Percentiles rank a stretch among this genome's conserved stretches.
These are phyloP conservation scores for Hypericum perforatum DNA, from an alignment of 345 rosid species.

Conservation along the genomic window DNA sequence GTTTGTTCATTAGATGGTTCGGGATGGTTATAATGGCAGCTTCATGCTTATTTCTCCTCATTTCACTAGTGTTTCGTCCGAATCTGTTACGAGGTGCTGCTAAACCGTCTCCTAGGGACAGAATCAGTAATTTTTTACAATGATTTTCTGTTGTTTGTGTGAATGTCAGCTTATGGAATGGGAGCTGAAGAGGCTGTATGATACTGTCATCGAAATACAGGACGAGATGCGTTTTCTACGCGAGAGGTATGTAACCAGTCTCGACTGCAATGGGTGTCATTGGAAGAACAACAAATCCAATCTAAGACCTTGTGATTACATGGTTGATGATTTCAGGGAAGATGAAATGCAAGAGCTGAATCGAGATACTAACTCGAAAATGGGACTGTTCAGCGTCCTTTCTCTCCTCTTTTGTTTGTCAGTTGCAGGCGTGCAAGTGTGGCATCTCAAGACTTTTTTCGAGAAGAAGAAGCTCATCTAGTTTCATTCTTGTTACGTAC, in stretches of 20 bases:
- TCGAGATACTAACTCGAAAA: slow-evolving; percentile 52
- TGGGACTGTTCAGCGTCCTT: slow-evolving; percentile 72
- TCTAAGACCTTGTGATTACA: too few species aligned
- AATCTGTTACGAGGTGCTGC: too few species aligned
- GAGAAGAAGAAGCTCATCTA: slow-evolving; percentile 90
- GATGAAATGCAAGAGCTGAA: slow-evolving; percentile 87
- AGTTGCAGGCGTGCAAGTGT: slow-evolving; percentile 72
- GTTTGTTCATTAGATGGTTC: not conserved
- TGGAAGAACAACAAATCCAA: too few species aligned
- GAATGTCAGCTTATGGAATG: slow-evolving; percentile 58
- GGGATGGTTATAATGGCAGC: too few species aligned
- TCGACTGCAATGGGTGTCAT: too few species aligned
- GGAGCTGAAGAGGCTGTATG: slow-evolving; percentile 68
- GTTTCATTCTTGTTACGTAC: slow-evolving; percentile 7
- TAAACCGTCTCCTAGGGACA: too few species aligned
- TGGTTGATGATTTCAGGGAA: slow-evolving; percentile 41
- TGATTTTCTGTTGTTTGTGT: not conserved
- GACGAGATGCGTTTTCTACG: slow-evolving; percentile 82
- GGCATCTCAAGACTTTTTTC: slow-evolving; percentile 92
- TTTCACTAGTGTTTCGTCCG: too few species aligned
- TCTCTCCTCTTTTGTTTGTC: slow-evolving; percentile 68
- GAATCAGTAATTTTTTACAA: too few species aligned
- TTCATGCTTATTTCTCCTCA: too few species aligned
- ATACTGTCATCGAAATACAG: slow-evolving; percentile 55
- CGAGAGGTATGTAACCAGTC: slow-evolving; percentile 43